These are phyloP conservation scores for Syzygium aqueum DNA, from an alignment of 345 rosid species.

Conservation along the genomic window DNA sequence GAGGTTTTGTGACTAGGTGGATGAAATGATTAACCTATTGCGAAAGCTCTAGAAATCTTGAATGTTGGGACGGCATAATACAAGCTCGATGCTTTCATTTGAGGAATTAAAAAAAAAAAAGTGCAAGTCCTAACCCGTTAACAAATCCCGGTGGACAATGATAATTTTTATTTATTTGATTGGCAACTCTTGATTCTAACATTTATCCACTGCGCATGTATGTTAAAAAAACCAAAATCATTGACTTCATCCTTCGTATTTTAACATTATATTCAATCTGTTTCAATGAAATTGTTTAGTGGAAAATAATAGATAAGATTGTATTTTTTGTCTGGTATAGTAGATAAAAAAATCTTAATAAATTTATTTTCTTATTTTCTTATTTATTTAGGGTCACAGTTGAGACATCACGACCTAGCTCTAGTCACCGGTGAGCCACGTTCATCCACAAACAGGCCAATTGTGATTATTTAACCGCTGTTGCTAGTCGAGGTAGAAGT, in stretches of 20 bases:
- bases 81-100: too few relatives aligned
- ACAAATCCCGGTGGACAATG: too few relatives aligned
- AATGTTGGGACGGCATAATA: too few relatives aligned
- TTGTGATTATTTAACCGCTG: not conserved
- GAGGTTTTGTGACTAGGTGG: too few relatives aligned
- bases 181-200: not conserved
- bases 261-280: not conserved
- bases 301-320: not conserved
- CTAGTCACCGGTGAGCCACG: not conserved
- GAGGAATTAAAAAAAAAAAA: too few relatives aligned
- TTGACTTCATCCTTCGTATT: not conserved
- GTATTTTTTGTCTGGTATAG: not conserved
- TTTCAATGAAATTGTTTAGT: too few relatives aligned
- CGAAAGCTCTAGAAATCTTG: too few relatives aligned
- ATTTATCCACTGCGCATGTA: not conserved
- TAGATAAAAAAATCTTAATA: not conserved
- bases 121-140: too few relatives aligned
- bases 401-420: not conserved
- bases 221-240: not conserved
- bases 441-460: not conserved
- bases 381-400: not conserved
- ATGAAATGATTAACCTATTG: too few relatives aligned
- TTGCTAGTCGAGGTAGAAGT: not conserved
- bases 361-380: not conserved
- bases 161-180: too few relatives aligned